phyloP scores from a whole-genome alignment of 768 basidiomycete genomes.

The Podaxis sp. region DNA sequence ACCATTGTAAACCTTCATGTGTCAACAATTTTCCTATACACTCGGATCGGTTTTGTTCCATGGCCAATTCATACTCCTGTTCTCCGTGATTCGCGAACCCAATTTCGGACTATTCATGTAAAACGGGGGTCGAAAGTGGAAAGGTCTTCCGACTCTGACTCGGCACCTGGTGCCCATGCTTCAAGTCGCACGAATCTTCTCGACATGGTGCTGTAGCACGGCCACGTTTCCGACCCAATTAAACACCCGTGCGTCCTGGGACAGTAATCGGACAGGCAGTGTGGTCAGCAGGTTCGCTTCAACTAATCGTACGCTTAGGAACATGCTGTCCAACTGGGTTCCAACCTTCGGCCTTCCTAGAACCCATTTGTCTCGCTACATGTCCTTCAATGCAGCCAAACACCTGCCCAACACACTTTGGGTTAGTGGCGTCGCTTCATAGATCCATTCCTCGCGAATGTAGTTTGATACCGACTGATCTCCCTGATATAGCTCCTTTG shows the following conservation, averaged over 20 bases:
- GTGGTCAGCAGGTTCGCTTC: neutral
- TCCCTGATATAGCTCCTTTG: slow-evolving; percentile 17
- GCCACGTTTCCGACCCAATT: neutral
- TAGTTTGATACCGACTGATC: slow-evolving; percentile 14
- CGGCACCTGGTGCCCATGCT: neutral
- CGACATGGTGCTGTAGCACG: neutral
- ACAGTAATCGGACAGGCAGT: neutral
- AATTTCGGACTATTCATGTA: neutral
- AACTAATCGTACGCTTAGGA: neutral
- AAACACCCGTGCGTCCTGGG: neutral
- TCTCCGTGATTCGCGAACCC: slow-evolving; percentile 8
- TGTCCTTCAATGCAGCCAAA: neutral
- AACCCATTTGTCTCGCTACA: slow-evolving; percentile 1
- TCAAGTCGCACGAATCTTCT: neutral
- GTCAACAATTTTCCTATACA: neutral
- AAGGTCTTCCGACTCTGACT: neutral
- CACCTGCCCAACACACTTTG: slow-evolving; percentile 3
- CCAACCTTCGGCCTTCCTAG: neutral
- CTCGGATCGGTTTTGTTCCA: neutral
- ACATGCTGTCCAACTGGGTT: neutral
- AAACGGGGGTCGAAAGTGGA: neutral
- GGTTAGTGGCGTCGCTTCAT: slow-evolving; percentile 9
- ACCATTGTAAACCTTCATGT: neutral
- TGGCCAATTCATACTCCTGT: neutral
- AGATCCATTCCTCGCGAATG: neutral